phyloP scores from a whole-genome alignment of 768 basidiomycete genomes.

The Sistotremastrum niveocremeum region DNA sequence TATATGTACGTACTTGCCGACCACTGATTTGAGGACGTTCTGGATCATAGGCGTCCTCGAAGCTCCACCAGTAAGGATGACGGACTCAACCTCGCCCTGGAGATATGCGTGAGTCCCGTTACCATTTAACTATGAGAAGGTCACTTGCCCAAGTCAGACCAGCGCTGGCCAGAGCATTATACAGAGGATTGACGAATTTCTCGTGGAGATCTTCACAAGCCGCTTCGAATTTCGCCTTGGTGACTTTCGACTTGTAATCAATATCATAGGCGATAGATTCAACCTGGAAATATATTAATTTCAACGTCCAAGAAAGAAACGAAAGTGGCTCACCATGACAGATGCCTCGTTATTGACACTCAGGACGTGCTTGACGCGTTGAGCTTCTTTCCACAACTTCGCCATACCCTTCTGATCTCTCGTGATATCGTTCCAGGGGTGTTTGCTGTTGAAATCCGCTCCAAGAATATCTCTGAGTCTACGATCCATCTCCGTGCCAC shows the following conservation, averaged over 20 bases:
- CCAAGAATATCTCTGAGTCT: conserved; percentile 71
- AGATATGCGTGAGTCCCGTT: conserved; percentile 1
- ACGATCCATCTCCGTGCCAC: conserved; percentile 79
- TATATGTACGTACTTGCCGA: conserved; percentile 52
- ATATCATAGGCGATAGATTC: conserved; percentile 86
- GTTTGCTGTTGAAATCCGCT: conserved; percentile 58
- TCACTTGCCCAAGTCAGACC: conserved; percentile 48
- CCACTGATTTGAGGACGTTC: conserved; percentile 56
- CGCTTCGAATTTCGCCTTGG: conserved; percentile 66
- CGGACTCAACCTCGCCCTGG: conserved; percentile 70
- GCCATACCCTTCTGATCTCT: conserved; percentile 77
- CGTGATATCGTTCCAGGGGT: conserved; percentile 46
- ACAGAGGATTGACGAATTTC: conserved; percentile 57
- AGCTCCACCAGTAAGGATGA: conserved; percentile 86
- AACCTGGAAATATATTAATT: conserved; percentile 32
- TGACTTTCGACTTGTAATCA: conserved; percentile 73
- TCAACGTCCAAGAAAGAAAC: neutral
- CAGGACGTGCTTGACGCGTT: conserved; percentile 78
- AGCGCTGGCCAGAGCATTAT: conserved; percentile 55
- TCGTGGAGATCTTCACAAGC: conserved; percentile 52
- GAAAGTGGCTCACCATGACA: conserved; percentile 40
- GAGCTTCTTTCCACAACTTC: conserved; percentile 90
- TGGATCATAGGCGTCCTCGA: conserved; percentile 91
- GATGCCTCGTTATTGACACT: conserved; percentile 82
- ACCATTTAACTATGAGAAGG: neutral